These are phyloP conservation scores for Fraxinus ornus DNA, from an alignment of 305 asterid genomes.

Conservation along the genomic window DNA sequence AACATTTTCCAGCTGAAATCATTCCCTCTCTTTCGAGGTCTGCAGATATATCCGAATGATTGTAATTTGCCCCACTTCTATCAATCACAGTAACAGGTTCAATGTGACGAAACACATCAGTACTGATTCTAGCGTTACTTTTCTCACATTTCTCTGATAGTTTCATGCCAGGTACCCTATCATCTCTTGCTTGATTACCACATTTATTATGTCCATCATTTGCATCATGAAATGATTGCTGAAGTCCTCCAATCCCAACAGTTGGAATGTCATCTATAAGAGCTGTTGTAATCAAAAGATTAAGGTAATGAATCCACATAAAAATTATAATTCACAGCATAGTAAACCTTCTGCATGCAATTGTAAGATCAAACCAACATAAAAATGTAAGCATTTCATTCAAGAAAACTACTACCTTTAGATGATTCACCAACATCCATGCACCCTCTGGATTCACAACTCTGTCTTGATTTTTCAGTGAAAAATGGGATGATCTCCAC, in stretches of 20 bases:
- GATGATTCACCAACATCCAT: conserved; percentile 27
- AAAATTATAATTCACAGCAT: neutral
- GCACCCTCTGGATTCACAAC: conserved; percentile 26
- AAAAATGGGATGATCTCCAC: conserved; percentile 67
- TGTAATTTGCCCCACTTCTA: conserved; percentile 23
- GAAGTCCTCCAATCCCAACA: conserved; percentile 18
- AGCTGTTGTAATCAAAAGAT: conserved; percentile 27
- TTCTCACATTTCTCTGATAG: conserved; percentile 23
- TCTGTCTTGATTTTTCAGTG: conserved; percentile 33
- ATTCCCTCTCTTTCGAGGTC: conserved; percentile 28
- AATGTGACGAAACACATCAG: conserved; percentile 17
- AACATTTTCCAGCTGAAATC: conserved; percentile 15
- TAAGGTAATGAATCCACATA: conserved; percentile 1
- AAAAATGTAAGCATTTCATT: neutral
- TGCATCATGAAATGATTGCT: conserved; percentile 14
- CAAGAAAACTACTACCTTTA: conserved; percentile 40
- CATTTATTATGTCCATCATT: conserved; percentile 28
- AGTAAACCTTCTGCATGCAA: neutral
- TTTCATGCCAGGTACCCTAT: conserved; percentile 17
- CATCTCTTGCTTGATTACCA: conserved; percentile 25
- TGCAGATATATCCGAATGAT: conserved; percentile 18
- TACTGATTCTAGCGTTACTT: conserved; percentile 6
- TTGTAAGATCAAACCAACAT: conserved; percentile 1
- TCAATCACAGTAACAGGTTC: conserved; percentile 28
- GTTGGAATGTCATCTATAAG: conserved; percentile 26